Conservation (phyloP, 441 rosid genomes). For the Populus hybrid region DNA sequence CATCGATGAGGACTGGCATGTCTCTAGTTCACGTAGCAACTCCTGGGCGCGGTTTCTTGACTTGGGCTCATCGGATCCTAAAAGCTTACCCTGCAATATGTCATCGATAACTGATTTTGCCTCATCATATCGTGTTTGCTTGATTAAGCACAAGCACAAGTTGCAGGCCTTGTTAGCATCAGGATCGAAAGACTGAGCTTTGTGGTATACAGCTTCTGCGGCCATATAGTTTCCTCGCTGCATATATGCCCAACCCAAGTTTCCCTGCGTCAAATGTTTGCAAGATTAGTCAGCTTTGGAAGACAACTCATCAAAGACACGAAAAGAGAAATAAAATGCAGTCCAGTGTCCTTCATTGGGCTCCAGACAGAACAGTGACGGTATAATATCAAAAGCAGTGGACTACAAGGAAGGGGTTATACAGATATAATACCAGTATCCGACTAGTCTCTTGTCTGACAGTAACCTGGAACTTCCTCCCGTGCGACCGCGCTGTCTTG, state of each 20-base stretch:
- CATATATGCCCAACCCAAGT: slow-evolving; percentile 98
- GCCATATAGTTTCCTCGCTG: slow-evolving; percentile 67
- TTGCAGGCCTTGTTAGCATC: slow-evolving; percentile 78
- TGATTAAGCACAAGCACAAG: slow-evolving; percentile 64
- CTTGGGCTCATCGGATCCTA: slow-evolving; percentile 58
- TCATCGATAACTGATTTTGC: slow-evolving; percentile 45
- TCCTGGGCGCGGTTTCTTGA: slow-evolving; percentile 57
- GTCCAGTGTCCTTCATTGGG: not conserved
- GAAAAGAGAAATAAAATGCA: not conserved
- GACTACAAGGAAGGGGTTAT: not conserved
- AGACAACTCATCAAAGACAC: not conserved
- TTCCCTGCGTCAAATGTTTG: slow-evolving; percentile 43
- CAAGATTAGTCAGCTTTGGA: too few relatives aligned
- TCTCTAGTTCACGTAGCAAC: slow-evolving; percentile 46
- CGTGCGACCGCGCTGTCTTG: slow-evolving; percentile 88
- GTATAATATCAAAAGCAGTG: not conserved
- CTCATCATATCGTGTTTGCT: slow-evolving; percentile 51
- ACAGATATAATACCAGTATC: slow-evolving; percentile 48
- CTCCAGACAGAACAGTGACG: not conserved
- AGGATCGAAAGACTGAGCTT: slow-evolving; percentile 73
- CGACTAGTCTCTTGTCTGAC: slow-evolving; percentile 83
- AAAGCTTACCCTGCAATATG: slow-evolving; percentile 35
- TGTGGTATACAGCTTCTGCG: slow-evolving; percentile 75
- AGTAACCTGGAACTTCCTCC: slow-evolving; percentile 88
- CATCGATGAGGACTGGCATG: slow-evolving; percentile 13